Evolutionary conservation across 306 rosid genomes (phyloP).

Genomic region (Cercis canadensis): DNA sequence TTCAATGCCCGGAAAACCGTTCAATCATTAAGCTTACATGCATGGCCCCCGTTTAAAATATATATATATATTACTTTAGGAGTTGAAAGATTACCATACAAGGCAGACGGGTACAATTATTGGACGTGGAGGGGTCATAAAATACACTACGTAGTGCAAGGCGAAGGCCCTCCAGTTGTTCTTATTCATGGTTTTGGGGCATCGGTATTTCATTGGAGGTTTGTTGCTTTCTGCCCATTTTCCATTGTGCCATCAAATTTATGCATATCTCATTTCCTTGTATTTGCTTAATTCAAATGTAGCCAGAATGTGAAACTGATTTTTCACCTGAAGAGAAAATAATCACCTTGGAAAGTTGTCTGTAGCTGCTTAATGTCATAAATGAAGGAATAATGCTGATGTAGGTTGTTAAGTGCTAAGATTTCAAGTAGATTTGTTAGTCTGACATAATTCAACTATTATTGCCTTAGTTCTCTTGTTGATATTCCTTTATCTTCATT

Average conservation of each 20-base stretch:
- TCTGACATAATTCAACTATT: not conserved
- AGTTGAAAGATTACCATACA: constrained; percentile 66
- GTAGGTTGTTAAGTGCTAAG: not conserved
- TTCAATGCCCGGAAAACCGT: too few species aligned
- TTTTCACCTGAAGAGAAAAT: not conserved
- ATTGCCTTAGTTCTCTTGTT: constrained; percentile 3
- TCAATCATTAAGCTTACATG: not conserved
- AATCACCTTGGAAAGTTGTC: too few species aligned
- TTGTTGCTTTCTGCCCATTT: not conserved
- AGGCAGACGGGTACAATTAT: constrained; percentile 80
- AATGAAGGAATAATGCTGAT: too few species aligned
- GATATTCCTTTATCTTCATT: constrained; percentile 5
- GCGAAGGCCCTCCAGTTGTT: constrained; percentile 86
- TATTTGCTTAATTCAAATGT: not conserved
- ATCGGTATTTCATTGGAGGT: constrained; percentile 96
- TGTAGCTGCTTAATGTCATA: too few species aligned
- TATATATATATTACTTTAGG: constrained; percentile 56
- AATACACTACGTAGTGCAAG: constrained; percentile 92
- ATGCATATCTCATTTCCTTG: not conserved
- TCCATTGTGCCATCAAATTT: not conserved
- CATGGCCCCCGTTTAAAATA: constrained; percentile 13
- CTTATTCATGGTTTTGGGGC: constrained; percentile 98
- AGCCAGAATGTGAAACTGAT: not conserved
- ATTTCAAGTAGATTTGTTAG: constrained; percentile 1
- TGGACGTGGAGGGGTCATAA: constrained; percentile 94